These are phyloP conservation scores for Castanea mollissima DNA, from an alignment of 306 rosid genomes.

Conservation along the genomic window DNA sequence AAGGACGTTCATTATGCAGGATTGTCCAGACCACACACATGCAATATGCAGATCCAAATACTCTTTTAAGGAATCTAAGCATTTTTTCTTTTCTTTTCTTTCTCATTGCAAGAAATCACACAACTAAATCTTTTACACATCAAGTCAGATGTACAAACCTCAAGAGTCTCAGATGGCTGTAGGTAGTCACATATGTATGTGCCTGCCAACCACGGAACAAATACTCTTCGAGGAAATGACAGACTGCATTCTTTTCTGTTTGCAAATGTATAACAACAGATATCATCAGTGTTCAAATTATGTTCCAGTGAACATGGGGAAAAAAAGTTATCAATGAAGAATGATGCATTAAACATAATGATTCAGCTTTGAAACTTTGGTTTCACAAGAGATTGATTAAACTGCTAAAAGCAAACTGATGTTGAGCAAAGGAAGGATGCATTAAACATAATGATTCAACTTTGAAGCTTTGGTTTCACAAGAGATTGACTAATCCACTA, in stretches of 20 bases:
- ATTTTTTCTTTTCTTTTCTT: neutral
- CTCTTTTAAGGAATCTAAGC: neutral
- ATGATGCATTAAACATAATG: neutral
- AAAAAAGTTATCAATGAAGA: neutral
- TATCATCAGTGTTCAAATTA: neutral
- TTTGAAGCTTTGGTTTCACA: neutral
- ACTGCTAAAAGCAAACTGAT: neutral
- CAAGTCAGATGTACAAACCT: conserved; percentile 47
- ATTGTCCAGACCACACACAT: too few species aligned
- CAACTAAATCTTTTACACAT: neutral
- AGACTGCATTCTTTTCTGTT: conserved; percentile 68
- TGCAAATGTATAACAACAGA: neutral
- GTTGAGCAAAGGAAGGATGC: neutral
- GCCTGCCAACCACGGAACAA: conserved; percentile 84
- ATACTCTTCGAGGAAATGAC: conserved; percentile 86
- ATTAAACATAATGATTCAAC: neutral
- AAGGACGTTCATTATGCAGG: neutral
- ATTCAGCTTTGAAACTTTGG: neutral
- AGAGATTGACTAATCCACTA: neutral
- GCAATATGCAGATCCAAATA: neutral
- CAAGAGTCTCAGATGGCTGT: conserved; percentile 77
- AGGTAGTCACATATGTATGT: conserved; percentile 74
- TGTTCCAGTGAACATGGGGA: neutral
- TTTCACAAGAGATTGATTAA: neutral
- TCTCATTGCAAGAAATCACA: conserved; percentile 7